A percentile compares a stretch with the other conserved stretches of the same genome.
phyloP scores from a whole-genome alignment of 2,329 filamentous ascomycete species.

The Phoma sp. region DNA sequence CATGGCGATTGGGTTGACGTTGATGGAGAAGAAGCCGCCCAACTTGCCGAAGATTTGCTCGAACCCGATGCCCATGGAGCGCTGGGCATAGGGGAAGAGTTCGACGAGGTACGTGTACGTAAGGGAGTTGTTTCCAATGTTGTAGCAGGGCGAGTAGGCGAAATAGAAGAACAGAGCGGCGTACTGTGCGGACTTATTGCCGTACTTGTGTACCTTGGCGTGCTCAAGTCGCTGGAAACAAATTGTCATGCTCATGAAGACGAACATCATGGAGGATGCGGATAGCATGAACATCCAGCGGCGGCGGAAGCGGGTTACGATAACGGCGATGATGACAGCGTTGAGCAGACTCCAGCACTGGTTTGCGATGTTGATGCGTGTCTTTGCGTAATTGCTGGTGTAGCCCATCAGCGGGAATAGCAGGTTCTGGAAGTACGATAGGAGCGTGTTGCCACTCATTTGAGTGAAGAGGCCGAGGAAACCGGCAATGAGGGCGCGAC shows the following conservation, averaged over 20 bases:
- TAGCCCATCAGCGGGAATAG: conserved; percentile 50
- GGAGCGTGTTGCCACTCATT: conserved; percentile 48
- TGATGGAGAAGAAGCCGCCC: conserved; percentile 53
- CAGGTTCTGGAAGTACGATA: conserved; percentile 47
- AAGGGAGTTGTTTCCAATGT: conserved; percentile 70
- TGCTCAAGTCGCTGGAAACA: conserved; percentile 48
- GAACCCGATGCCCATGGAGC: conserved; percentile 65
- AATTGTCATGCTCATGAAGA: conserved; percentile 65
- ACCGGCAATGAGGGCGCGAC: conserved; percentile 40
- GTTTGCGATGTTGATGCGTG: conserved; percentile 51
- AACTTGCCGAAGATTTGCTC: conserved; percentile 62
- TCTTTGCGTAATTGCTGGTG: conserved; percentile 46
- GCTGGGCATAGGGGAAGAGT: conserved; percentile 64
- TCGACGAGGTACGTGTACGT: conserved; percentile 69
- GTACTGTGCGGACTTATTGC: conserved; percentile 46
- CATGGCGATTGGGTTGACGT: conserved; percentile 67
- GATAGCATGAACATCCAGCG: conserved; percentile 57
- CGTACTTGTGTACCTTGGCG: conserved; percentile 28
- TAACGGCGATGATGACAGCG: conserved; percentile 48
- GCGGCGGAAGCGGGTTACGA: conserved; percentile 51
- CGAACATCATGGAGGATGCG: conserved; percentile 57
- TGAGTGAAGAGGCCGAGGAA: conserved; percentile 50
- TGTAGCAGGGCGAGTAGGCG: conserved; percentile 64
- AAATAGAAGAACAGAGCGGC: conserved; percentile 66
- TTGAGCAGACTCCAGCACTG: conserved; percentile 53